Percentiles rank a stretch among this genome's conserved stretches.
These are phyloP conservation scores for Rubroboletus satanas DNA, from an alignment of 768 basidiomycete genomes.

Conservation along the genomic window DNA sequence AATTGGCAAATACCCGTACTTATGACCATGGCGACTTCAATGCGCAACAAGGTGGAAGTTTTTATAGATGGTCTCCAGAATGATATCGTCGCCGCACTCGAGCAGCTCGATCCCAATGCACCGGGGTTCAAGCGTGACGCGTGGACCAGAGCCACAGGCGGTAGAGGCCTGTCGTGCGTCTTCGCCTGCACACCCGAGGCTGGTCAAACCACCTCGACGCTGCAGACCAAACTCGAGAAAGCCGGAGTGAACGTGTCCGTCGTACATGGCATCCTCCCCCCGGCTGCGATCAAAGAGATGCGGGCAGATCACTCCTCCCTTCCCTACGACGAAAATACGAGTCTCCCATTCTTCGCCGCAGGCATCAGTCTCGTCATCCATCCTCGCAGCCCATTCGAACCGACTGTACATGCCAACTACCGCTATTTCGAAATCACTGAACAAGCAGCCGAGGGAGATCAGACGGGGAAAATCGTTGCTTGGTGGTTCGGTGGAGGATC, in stretches of 20 bases:
- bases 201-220: conserved; percentile 31
- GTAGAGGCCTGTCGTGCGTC: conserved; percentile 79
- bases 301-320: conserved; percentile 82
- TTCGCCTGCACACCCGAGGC: conserved; percentile 48
- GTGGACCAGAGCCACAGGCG: conserved; percentile 67
- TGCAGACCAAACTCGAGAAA: conserved; percentile 75
- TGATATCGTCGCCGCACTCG: conserved; percentile 71
- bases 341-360: conserved; percentile 89
- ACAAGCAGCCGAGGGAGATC: conserved; percentile 32
- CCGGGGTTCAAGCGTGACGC: conserved; percentile 77
- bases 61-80: conserved; percentile 78
- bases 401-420: conserved; percentile 94
- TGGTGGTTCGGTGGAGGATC: conserved; percentile 99
- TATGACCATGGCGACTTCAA: conserved; percentile 30
- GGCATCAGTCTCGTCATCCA: conserved; percentile 93
- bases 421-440: conserved; percentile 94
- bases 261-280: conserved; percentile 85
- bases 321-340: conserved; percentile 54
- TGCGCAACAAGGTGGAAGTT: conserved; percentile 75
- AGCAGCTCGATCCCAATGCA: conserved; percentile 69
- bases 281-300: conserved; percentile 91
- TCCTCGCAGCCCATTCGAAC: conserved; percentile 88
- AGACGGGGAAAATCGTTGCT: conserved; percentile 57
- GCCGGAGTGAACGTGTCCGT: conserved; percentile 94
- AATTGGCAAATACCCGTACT: too few relatives aligned